A percentile compares a stretch with the other conserved stretches of the same genome.
These are phyloP conservation scores for Eragrostis curvula DNA, from an alignment of 176 grass and related monocot species.

Conservation along the genomic window DNA sequence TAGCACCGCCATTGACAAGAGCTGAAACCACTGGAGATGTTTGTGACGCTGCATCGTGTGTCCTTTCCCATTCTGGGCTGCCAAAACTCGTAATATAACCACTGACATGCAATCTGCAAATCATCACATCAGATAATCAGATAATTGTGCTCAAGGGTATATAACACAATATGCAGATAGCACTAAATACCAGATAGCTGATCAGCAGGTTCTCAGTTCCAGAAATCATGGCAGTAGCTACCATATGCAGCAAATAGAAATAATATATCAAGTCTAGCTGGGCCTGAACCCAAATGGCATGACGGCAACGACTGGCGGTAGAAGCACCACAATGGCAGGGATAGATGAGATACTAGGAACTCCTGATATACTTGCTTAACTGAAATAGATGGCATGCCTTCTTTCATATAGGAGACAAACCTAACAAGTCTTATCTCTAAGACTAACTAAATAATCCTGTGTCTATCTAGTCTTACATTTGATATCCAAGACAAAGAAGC, in stretches of 20 bases:
- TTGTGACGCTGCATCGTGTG: constrained; percentile 59
- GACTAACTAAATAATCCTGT: not conserved
- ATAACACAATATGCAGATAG: constrained; percentile 15
- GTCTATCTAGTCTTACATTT: not conserved
- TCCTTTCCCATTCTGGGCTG: constrained; percentile 71
- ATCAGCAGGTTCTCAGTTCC: constrained; percentile 2
- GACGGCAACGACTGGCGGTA: not conserved
- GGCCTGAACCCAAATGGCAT: not conserved
- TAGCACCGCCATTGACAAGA: constrained; percentile 78
- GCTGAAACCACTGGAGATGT: constrained; percentile 77
- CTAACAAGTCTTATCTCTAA: not conserved
- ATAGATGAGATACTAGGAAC: not conserved
- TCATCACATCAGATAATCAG: constrained; percentile 18
- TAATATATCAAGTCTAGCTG: not conserved
- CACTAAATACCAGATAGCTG: not conserved
- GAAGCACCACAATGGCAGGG: not conserved
- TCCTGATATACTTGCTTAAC: not conserved
- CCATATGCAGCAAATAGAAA: constrained; percentile 1
- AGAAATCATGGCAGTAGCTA: constrained; percentile 20
- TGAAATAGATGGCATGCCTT: not conserved
- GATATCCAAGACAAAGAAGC: not conserved
- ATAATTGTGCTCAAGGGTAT: constrained; percentile 18
- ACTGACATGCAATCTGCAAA: constrained; percentile 80
- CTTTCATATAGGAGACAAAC: not conserved
- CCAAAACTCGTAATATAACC: constrained; percentile 84